Conservation (phyloP, 306 rosid species). For the Rosa persica region DNA sequence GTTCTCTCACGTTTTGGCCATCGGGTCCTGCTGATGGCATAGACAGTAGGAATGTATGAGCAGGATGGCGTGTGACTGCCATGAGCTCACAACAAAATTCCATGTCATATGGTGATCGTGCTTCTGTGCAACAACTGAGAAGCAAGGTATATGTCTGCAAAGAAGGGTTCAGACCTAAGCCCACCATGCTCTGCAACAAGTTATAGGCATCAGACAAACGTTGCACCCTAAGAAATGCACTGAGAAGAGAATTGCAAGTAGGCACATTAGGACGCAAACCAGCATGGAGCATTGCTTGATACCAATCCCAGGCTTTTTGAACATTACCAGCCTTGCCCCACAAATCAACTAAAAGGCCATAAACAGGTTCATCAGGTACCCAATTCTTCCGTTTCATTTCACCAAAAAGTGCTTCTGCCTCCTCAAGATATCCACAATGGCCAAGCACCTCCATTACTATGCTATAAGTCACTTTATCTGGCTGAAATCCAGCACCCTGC, state of each 20-base stretch:
- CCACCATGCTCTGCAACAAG: conserved; percentile 72
- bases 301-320: conserved; percentile 91
- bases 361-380: conserved; percentile 93
- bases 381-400: conserved; percentile 80
- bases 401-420: conserved; percentile 71
- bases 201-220: conserved; percentile 69
- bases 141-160: conserved; percentile 87
- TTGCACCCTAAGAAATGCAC: conserved; percentile 84
- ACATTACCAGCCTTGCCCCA: conserved; percentile 97
- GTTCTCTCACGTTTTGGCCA: conserved; percentile 86
- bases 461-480: conserved; percentile 89
- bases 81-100: conserved; percentile 73
- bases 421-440: conserved; percentile 85
- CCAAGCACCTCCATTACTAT: conserved; percentile 99
- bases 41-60: conserved; percentile 70
- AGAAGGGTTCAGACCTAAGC: conserved; percentile 73
- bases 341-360: conserved; percentile 89
- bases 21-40: conserved; percentile 92
- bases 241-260: conserved; percentile 85
- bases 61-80: conserved; percentile 82
- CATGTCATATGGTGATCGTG: conserved; percentile 64
- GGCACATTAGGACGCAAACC: conserved; percentile 94
- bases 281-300: conserved; percentile 66
- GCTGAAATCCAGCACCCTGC: conserved; percentile 84
- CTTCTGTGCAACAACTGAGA: conserved; percentile 92